Base-by-base conservation (phyloP, 768 basidiomycete genomes). In the Cytidiella melzeri region DNA sequence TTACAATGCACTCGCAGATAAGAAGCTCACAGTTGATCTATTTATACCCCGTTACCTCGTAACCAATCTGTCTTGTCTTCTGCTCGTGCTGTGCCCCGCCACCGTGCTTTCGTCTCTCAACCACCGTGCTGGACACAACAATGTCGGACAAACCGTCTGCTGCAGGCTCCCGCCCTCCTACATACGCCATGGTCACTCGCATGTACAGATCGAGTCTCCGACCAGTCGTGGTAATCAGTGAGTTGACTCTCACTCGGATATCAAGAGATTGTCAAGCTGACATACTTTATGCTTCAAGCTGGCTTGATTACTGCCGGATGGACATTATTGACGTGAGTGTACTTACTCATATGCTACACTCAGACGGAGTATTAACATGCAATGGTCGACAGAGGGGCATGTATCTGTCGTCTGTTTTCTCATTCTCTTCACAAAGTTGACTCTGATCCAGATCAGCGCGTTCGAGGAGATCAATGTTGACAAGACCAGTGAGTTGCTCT, bases 261-360 rank as follows among this genome's bases (percentile, higher is more conserved):
- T n/a, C n/a, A n/a, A n/a, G n/a, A n/a, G n/a, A n/a, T n/a, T n/a
- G n/a, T n/a, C n/a, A n/a, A n/a, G n/a, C 7, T 34, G 24, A 50
- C 21, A 27, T 12, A 38, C 6, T 11, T 15, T 5, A n/a, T 18
- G 21, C 18, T 0, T 11, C 7, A 25, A 74, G 73, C 64, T 43
- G 68, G 74, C 1, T 51, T 74, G 39, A 26, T 83, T 20, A 70
- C 68, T 20, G 77, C 74, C 5, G 48, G 87, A 13, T 89, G 84
- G 81, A 58, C 76, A 20, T 64, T 89, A 7, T 65, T 79, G 51
- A 76, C 76, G 87, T 88, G 62, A 65, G 86, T 73, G 9, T 15
- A 7, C n/a, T n/a, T n/a, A n/a, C n/a, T n/a, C n/a, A n/a, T n/a
- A n/a, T n/a, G n/a, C n/a, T n/a, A n/a, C n/a, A n/a, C n/a, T n/a